Evolutionary conservation across 2,329 filamentous ascomycete species (phyloP), one percentile per base, ranked within the genome.

Genomic region (Clonostachys chloroleuca): DNA sequence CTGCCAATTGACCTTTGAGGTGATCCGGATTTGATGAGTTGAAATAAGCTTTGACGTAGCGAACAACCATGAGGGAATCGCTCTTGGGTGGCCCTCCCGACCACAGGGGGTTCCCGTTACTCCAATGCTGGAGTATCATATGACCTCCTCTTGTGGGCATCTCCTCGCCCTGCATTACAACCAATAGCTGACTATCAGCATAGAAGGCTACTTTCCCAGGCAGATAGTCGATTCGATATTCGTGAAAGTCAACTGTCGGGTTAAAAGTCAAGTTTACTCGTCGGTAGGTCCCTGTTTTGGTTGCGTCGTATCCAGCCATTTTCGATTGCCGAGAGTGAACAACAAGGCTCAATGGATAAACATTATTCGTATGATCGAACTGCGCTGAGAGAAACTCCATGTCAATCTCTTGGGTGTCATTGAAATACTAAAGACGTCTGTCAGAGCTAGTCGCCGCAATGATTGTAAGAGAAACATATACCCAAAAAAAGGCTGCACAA

Each of bases 401-500:
- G 60, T 92, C 87, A 56, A 92, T 89, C 58, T 92, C 87, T 58
- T 88, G 83, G 2, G 84, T 86, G 63, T 92, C 83, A 62, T 90
- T 89, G 66, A 80, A 81, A 63, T 89, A 91, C 86, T 89, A 51
- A 37, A 34, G 14, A 3, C 35, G 13, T 39, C 43, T 46, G 42
- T 59, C 42, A 55, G 54, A 34, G 36, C 14, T 24, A 36, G 9
- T 24, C 24, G 41, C 6, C 39, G 20, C 44, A 16, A 42, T 34
- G 36, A 13, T 43, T 42, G 8, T 42, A 20, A 42, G 20, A 42
- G 20, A 24, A 42, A 14, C 4, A 6, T 1, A 42, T 59, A 88
- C 84, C 82, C 86, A 92, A 65, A 91, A 92, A 67, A 92, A 91
- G 7, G 87, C 87, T 33, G 80, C 83, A 61, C 87, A 92, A 2